Evolutionary conservation across 371 early-diverging fungal genomes (phyloP), one percentile per base, ranked within the genome.

Genomic region (Rhizopus arrhizus): DNA sequence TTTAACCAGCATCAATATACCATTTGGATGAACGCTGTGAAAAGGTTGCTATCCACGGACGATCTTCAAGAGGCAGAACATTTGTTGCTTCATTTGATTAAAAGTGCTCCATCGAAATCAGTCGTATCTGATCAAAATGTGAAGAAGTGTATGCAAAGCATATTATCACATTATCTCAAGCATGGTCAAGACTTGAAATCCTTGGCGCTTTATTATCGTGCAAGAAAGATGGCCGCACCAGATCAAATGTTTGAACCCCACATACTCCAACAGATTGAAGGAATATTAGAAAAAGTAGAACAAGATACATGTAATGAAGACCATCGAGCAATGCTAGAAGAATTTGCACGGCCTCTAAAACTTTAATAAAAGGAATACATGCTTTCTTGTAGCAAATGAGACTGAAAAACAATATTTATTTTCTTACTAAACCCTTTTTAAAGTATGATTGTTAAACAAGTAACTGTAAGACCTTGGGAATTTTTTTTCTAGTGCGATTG

Each of bases 131-230:
- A 13, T 45, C 51, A 43, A n/a, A 43, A 13, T 32, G 54, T 43
- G 28, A 67, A 58, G 16, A 22, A 33, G 2, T n/a, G 58, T 3
- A 67, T 73, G 13, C 53, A 62, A 3, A 40, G 47, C 10, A 52
- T 74, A 8, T 11, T 71, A 3, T 7, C 53, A 28, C 45, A 64
- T 3, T 74, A 69, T 58, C 11, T 74, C 3, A 15, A 53, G 0
- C 52, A 64, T 53, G 72, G 59, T 3, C 66, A 74, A 48, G 64
- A 63, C 0, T 56, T 71, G 16, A 70, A 66, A 12, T 59, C 64
- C 0, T 13, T 69, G 10, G 60, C 64, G 4, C 61, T 71, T 32
- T 71, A 71, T 57, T 70, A 71, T 33, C 61, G 61, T 15, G 58
- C 70, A 4, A 47, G 62, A 12, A 65, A 68, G 54, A 40, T 56